Evolutionary conservation across 352 stramenopile genomes (phyloP).

Genomic region (Pythium myriotylum): DNA sequence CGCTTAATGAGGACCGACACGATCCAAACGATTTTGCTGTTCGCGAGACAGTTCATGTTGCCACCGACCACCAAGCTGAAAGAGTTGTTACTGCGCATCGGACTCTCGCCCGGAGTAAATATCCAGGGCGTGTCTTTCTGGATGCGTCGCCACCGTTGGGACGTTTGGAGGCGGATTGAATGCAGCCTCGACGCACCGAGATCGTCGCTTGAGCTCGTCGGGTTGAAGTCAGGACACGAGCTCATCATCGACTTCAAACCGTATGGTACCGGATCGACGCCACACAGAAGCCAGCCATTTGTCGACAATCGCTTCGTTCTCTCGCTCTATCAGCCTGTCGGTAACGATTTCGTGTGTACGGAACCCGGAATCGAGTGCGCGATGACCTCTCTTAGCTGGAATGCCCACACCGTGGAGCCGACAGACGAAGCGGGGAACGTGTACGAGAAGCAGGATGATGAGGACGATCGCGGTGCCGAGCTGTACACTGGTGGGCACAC

Average conservation of each 20-base stretch:
- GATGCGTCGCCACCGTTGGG: slow-evolving; percentile 55
- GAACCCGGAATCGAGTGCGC: slow-evolving; percentile 35
- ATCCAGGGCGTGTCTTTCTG: slow-evolving; percentile 61
- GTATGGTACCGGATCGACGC: slow-evolving; percentile 27
- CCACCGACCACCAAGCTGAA: slow-evolving; percentile 43
- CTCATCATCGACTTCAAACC: slow-evolving; percentile 73
- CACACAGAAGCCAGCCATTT: slow-evolving; percentile 26
- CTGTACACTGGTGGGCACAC: slow-evolving; percentile 22
- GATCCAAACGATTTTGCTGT: slow-evolving; percentile 57
- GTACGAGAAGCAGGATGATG: slow-evolving; percentile 11
- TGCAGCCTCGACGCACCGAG: slow-evolving; percentile 46
- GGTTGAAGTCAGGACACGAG: slow-evolving; percentile 55
- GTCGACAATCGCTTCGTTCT: slow-evolving; percentile 38
- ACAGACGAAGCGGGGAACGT: slow-evolving; percentile 13
- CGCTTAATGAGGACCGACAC: slow-evolving; percentile 60
- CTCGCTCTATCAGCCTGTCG: slow-evolving; percentile 49
- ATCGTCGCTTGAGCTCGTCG: slow-evolving; percentile 42
- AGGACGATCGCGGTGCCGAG: slow-evolving; percentile 10
- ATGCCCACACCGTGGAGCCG: slow-evolving; percentile 31
- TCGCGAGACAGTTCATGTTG: slow-evolving; percentile 53
- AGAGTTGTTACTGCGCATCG: slow-evolving; percentile 59
- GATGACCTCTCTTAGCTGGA: slow-evolving; percentile 37
- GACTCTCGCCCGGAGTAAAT: slow-evolving; percentile 56
- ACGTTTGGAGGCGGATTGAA: slow-evolving; percentile 64
- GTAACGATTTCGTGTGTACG: slow-evolving; percentile 64